Evolutionary conservation across 1,284 basidiomycete species (phyloP), one percentile per base, ranked within the genome.

Genomic region (Pascua sp.): DNA sequence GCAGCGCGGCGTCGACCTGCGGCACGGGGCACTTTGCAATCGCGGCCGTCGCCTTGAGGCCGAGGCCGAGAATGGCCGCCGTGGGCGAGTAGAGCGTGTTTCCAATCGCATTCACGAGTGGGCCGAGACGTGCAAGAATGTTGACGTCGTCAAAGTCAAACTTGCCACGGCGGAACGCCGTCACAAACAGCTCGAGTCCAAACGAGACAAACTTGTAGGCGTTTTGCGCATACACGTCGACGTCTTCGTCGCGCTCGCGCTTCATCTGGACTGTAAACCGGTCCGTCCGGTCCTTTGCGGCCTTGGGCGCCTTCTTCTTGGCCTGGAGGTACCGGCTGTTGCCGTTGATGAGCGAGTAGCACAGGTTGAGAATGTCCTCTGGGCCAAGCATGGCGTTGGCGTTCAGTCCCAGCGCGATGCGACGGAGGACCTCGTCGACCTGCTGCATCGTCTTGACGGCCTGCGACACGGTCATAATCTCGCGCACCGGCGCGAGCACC

Each of bases 51-150:
- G 89, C 88, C 68, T 89, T 91, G 61, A 98, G 80, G 9, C 88
- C 90, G 0, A 89, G 82, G 11, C 84, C 79, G n/a, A 97, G 80
- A 13, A 98, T 90, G 13, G 86, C 80, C 8, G 87, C 83, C 51
- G 87, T 87, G 41, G 84, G 85, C 7, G 94, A 89, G 74, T 97
- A 98, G 0, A 98, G 83, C 0, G 91, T 89, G 71, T 98, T 95
- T 40, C 94, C 96, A 49, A 98, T 88, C 11, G 88, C 84, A 41
- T 85, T 81, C 16, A 97, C 87, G 79, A 98, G 88, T 0, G 91
- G 85, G 55, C 95, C 90, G 18, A 98, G 81, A 44, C 91, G 86
- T 11, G 87, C 80, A 49, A 94, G 81, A 48, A 90, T 82, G 24
- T 83, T 79, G 4, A 81, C 67, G 66, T 96, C 85, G 37, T 85